These are phyloP conservation scores for Lentinula aciculospora DNA, from an alignment of 768 basidiomycete genomes.

Conservation along the genomic window DNA sequence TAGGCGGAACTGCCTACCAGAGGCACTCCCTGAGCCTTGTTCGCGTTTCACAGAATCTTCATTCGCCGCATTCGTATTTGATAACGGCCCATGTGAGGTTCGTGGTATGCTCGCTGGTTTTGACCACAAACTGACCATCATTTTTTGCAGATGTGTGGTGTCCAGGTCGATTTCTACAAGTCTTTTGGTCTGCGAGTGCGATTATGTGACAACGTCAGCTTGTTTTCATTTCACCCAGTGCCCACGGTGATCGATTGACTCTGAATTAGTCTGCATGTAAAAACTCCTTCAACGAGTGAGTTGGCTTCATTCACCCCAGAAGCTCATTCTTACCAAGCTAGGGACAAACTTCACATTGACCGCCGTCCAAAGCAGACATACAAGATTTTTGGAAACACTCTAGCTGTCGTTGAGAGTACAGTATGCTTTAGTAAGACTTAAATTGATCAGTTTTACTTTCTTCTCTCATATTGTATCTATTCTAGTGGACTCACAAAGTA, in stretches of 20 bases:
- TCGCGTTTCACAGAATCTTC: slow-evolving; percentile 37
- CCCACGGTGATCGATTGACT: background rate
- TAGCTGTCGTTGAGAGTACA: background rate
- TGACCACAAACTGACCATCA: background rate
- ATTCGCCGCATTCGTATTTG: slow-evolving; percentile 64
- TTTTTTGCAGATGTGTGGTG: slow-evolving; percentile 30
- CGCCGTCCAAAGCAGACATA: background rate
- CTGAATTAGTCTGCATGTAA: background rate
- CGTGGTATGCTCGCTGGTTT: slow-evolving; percentile 9
- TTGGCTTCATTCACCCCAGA: too few relatives aligned
- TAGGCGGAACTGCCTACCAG: slow-evolving; percentile 29
- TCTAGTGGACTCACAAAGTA: too few relatives aligned
- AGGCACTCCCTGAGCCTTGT: slow-evolving; percentile 34
- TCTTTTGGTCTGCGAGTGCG: slow-evolving; percentile 45
- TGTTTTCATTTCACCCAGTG: background rate
- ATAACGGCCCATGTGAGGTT: slow-evolving; percentile 52
- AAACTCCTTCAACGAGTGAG: background rate
- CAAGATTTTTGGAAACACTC: background rate
- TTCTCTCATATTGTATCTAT: background rate
- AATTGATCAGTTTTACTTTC: background rate
- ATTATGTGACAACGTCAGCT: slow-evolving; percentile 33
- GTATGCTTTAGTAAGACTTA: background rate
- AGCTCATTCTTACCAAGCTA: background rate
- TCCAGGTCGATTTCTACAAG: slow-evolving; percentile 29
- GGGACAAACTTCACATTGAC: background rate